These are phyloP conservation scores for Sphagnum fallax DNA, from an alignment of 228 moss, liverwort and hornwort genomes.

Conservation along the genomic window DNA sequence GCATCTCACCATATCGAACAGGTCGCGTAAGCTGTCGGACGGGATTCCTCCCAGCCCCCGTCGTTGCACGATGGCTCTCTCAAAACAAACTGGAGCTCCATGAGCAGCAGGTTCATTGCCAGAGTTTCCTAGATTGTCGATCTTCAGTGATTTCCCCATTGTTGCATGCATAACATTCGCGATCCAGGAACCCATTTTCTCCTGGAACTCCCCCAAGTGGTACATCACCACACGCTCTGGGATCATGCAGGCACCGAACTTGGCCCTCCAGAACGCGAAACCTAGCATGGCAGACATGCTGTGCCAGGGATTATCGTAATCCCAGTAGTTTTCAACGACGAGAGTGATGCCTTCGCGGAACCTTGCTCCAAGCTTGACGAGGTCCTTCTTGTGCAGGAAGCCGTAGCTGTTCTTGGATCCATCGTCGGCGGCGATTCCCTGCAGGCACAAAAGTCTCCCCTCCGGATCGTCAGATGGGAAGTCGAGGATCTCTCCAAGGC, in stretches of 20 bases:
- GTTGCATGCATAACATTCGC: conserved; percentile 47
- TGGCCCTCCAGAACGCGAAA: conserved; percentile 57
- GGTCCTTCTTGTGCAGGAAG: conserved; percentile 30
- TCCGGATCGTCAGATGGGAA: conserved; percentile 54
- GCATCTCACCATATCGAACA: conserved; percentile 70
- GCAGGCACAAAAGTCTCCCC: conserved; percentile 61
- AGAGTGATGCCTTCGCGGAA: conserved; percentile 53
- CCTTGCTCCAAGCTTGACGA: conserved; percentile 26
- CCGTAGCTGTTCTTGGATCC: conserved; percentile 73
- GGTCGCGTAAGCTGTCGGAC: conserved; percentile 16
- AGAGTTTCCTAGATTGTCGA: conserved; percentile 12
- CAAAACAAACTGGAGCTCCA: conserved; percentile 45
- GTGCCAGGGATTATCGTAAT: conserved; percentile 90
- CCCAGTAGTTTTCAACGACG: conserved; percentile 76
- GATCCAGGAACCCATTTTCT: conserved; percentile 64
- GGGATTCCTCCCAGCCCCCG: conserved; percentile 63
- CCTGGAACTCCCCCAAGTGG: conserved; percentile 75
- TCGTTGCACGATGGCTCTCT: conserved; percentile 67
- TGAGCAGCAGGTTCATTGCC: conserved; percentile 1
- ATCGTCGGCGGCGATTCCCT: conserved; percentile 34
- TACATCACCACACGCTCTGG: conserved; percentile 64
- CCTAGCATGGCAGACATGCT: conserved; percentile 65
- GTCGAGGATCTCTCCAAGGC: conserved; percentile 56
- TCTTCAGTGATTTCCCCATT: conserved; percentile 28
- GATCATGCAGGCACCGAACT: conserved; percentile 27